Evolutionary conservation across 148 eudicot species (phyloP).

Genomic region (Talinum fruticosum): DNA sequence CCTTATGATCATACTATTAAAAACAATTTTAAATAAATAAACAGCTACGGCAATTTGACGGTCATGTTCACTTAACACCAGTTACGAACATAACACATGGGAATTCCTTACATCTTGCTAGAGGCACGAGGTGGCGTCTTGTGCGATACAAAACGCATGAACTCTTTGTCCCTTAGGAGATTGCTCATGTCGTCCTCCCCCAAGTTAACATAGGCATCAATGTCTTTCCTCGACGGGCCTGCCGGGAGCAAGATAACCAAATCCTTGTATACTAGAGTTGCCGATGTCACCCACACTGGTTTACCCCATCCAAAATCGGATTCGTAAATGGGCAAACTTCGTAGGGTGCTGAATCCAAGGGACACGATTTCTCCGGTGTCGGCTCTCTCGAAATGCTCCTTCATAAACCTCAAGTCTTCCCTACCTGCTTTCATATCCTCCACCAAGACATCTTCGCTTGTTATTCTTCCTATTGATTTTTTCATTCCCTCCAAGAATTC

Average conservation of each 20-base stretch:
- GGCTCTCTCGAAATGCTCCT: conserved; percentile 12
- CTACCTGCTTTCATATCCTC: conserved; percentile 10
- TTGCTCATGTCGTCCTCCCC: conserved; percentile 19
- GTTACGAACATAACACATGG: too few relatives aligned
- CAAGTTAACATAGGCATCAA: conserved; percentile 7
- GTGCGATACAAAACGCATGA: conserved; percentile 14
- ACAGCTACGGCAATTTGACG: too few relatives aligned
- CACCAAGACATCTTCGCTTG: background rate
- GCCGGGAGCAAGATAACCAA: conserved; percentile 5
- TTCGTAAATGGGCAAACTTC: conserved; percentile 24
- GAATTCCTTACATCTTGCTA: background rate
- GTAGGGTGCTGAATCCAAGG: conserved; percentile 21
- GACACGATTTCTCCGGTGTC: conserved; percentile 17
- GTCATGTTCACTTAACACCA: too few relatives aligned
- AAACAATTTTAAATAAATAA: too few relatives aligned
- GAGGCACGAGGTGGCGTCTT: background rate
- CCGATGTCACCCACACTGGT: conserved; percentile 28
- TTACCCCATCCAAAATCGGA: conserved; percentile 45
- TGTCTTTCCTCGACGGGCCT: conserved; percentile 12
- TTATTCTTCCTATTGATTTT: background rate
- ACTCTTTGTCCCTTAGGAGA: conserved; percentile 20
- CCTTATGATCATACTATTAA: too few relatives aligned
- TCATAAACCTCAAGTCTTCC: conserved; percentile 10
- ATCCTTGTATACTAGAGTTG: conserved; percentile 14
- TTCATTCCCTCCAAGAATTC: background rate